Evolutionary conservation across 768 basidiomycete species (phyloP), one percentile per base, ranked within the genome.

Genomic region (Boletus subparvulus): DNA sequence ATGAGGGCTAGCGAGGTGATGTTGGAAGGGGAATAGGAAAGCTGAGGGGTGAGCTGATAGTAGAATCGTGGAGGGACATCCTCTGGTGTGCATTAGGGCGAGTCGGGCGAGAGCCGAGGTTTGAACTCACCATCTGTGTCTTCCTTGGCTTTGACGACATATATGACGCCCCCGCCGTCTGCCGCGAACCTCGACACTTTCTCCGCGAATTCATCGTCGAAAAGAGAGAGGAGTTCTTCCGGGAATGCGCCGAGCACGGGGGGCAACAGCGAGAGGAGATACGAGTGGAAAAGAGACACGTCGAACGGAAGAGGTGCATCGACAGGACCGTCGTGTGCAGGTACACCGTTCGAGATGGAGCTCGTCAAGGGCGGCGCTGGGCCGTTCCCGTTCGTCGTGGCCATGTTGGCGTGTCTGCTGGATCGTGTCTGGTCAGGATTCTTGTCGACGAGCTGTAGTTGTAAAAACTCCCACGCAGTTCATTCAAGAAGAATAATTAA

Each of bases 1-100:
- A 99, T 98, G 70, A 99, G 81, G 26, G 95, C 94, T 46, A 99
- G 83, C 0, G 94, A 95, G 19, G 88, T 91, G 52, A 86, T 78
- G 74, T 91, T 85, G 41, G 86, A 82, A 8, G 89, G 75, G 44
- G 93, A 85, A 75, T 97, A 90, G n/a, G 81, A 78, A 54, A 98
- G 80, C 59, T 90, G 82, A 30, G 88, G 73, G 13, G 87, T 85
- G 39, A 92, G 78, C 30, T 81, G 78, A 71, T 91, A 92, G 47
- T 78, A 74, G 68, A 84, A 86, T 16, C 78, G 80, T n/a, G 82
- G 80, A 40, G 80, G 77, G 33, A 75, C 75, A 58, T 91, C 90
- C 68, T 91, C 90, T 91, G 67, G 50, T 30, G 51, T 44, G 40
- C 35, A 58, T 63, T 39, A 66, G 52, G 35, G 46, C 21, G 47